These are phyloP conservation scores for Ogataea siamensis DNA, from an alignment of 805 yeast genomes.

Conservation along the genomic window DNA sequence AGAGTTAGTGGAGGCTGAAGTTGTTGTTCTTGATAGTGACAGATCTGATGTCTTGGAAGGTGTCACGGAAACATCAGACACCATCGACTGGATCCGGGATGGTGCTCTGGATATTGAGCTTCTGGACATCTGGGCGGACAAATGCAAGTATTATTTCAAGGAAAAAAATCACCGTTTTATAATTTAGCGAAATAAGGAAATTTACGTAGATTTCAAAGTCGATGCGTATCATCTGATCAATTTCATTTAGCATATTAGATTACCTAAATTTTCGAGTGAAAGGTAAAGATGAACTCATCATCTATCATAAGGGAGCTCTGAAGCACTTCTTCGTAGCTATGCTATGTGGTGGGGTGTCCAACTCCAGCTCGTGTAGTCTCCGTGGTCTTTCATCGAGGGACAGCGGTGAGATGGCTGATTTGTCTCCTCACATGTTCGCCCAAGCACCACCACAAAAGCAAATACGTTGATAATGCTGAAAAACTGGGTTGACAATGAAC, in stretches of 20 bases:
- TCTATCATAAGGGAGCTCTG: no score
- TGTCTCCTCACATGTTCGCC: conserved; percentile 43
- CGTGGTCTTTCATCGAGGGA: no score
- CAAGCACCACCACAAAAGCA: conserved; percentile 81
- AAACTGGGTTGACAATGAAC: conserved; percentile 31
- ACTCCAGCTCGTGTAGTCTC: no score
- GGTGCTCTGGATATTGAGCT: background rate
- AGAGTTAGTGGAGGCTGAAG: conserved; percentile 11
- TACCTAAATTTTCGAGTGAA: no score
- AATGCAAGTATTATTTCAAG: background rate
- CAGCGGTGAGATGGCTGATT: no score
- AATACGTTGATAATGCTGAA: conserved; percentile 50
- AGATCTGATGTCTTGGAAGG: conserved; percentile 10
- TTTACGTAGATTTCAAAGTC: no score
- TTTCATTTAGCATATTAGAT: no score
- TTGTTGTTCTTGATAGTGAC: conserved; percentile 21
- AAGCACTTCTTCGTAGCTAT: no score
- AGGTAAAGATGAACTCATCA: no score
- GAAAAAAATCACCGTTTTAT: conserved; percentile 1
- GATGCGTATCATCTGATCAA: no score
- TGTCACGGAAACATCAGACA: conserved; percentile 2
- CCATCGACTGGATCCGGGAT: conserved; percentile 3
- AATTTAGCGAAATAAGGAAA: conserved; percentile 1
- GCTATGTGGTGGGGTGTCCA: no score
- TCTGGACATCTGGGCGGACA: background rate